These are phyloP conservation scores for Triticum urartu DNA, from an alignment of 176 grass and related monocot species.

Conservation along the genomic window DNA sequence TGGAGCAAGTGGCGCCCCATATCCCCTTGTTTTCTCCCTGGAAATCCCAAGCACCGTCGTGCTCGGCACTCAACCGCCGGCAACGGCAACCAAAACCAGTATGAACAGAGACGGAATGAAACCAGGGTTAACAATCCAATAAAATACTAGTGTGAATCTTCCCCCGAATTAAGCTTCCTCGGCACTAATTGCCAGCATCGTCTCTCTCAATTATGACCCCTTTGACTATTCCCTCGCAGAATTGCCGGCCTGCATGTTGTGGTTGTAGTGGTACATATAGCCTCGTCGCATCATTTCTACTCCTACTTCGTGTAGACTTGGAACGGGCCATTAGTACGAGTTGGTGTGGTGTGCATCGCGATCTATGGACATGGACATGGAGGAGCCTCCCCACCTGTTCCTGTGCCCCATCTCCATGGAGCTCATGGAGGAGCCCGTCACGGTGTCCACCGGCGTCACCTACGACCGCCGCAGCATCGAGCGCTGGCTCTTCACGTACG, in stretches of 20 bases:
- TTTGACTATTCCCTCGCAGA: constrained; percentile 48
- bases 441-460: constrained; percentile 73
- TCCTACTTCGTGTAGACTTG: not conserved
- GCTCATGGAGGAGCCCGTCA: constrained; percentile 89
- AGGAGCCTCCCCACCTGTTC: constrained; percentile 56
- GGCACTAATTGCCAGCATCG: constrained; percentile 18
- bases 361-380: constrained; percentile 39
- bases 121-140: not conserved
- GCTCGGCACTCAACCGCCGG: constrained; percentile 12
- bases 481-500: constrained; percentile 69
- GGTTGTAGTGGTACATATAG: not conserved
- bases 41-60: constrained; percentile 29
- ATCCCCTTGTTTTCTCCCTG: constrained; percentile 6
- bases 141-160: not conserved
- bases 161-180: not conserved
- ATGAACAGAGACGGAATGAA: not conserved
- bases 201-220: constrained; percentile 17
- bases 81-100: constrained; percentile 30
- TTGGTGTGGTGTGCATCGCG: not conserved
- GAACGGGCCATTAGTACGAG: not conserved
- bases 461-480: constrained; percentile 88
- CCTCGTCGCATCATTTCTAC: not conserved
- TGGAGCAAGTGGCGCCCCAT: constrained; percentile 20
- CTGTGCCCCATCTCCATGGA: constrained; percentile 93
- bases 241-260: constrained; percentile 7